phyloP scores from a whole-genome alignment of 495 filamentous ascomycete species.

The Filosporella fistucella region DNA sequence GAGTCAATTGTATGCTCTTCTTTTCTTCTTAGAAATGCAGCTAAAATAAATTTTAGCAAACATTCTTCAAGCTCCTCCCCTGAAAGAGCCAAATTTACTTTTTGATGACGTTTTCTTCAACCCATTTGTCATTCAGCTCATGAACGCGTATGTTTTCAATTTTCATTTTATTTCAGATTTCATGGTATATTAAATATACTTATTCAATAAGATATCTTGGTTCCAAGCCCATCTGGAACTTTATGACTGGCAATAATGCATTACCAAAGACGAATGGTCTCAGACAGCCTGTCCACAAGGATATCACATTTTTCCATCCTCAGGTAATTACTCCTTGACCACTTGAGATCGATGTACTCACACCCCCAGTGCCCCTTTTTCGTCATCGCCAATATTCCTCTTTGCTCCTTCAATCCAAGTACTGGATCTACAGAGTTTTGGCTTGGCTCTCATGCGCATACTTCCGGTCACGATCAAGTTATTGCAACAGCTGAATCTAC shows the following conservation, averaged over 20 bases:
- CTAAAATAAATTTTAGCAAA: constrained; percentile 20
- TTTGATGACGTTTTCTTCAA: constrained; percentile 34
- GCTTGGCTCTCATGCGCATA: constrained; percentile 34
- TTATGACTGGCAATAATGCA: constrained; percentile 33
- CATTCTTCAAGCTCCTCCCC: constrained; percentile 25
- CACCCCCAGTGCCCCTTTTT: constrained; percentile 27
- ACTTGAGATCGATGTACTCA: constrained; percentile 2
- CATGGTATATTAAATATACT: not conserved
- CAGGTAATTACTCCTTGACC: constrained; percentile 22
- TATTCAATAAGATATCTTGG: constrained; percentile 24
- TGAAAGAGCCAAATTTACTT: constrained; percentile 25
- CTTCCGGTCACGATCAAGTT: constrained; percentile 24
- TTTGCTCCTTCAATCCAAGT: constrained; percentile 23
- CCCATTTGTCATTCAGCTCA: constrained; percentile 28
- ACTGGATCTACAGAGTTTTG: constrained; percentile 42
- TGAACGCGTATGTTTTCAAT: constrained; percentile 24
- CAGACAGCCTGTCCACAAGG: constrained; percentile 32
- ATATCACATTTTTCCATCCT: constrained; percentile 26
- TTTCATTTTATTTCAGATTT: not conserved
- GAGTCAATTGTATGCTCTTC: constrained; percentile 21
- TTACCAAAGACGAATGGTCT: constrained; percentile 23
- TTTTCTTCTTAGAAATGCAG: not conserved
- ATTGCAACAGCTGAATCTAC: constrained; percentile 14
- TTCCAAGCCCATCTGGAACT: constrained; percentile 25
- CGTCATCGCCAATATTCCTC: constrained; percentile 25